These are phyloP conservation scores for Microdochium nivale DNA, from an alignment of 2,329 filamentous ascomycete species.

Conservation along the genomic window DNA sequence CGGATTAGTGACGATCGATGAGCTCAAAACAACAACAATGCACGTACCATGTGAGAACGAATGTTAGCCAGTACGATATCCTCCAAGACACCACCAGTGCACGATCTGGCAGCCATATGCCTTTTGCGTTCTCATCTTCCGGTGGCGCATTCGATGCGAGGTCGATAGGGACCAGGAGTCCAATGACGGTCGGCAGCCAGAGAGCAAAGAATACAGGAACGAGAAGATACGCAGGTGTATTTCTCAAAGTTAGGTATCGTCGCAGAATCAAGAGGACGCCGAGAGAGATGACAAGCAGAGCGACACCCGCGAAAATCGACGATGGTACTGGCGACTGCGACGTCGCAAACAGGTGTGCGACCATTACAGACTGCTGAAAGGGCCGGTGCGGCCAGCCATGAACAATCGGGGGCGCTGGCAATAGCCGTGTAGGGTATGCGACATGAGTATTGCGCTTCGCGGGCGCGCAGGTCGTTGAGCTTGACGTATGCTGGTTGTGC, in stretches of 20 bases:
- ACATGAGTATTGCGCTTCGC: not conserved
- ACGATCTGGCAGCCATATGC: conserved; percentile 77
- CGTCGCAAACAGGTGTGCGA: not conserved
- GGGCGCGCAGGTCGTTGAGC: too few relatives aligned
- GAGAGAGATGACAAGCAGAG: conserved; percentile 65
- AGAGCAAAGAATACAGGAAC: conserved; percentile 95
- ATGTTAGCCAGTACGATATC: conserved; percentile 95
- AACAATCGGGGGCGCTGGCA: not conserved
- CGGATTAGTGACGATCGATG: conserved; percentile 1
- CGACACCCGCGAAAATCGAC: conserved; percentile 64
- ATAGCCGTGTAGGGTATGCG: not conserved
- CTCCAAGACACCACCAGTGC: conserved; percentile 84
- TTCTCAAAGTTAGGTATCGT: conserved; percentile 82
- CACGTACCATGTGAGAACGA: conserved; percentile 79
- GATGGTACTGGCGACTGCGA: conserved; percentile 60
- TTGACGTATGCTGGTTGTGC: too few relatives aligned
- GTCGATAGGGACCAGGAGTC: conserved; percentile 91
- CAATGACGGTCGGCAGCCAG: conserved; percentile 81
- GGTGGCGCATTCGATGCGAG: conserved; percentile 76
- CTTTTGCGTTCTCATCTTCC: conserved; percentile 61
- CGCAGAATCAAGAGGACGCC: conserved; percentile 78
- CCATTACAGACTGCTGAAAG: not conserved
- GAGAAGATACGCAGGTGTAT: conserved; percentile 81
- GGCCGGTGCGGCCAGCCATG: not conserved
- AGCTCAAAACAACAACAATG: not conserved